Evolutionary conservation across 345 rosid species (phyloP).

Genomic region (Euphorbia lathyris): DNA sequence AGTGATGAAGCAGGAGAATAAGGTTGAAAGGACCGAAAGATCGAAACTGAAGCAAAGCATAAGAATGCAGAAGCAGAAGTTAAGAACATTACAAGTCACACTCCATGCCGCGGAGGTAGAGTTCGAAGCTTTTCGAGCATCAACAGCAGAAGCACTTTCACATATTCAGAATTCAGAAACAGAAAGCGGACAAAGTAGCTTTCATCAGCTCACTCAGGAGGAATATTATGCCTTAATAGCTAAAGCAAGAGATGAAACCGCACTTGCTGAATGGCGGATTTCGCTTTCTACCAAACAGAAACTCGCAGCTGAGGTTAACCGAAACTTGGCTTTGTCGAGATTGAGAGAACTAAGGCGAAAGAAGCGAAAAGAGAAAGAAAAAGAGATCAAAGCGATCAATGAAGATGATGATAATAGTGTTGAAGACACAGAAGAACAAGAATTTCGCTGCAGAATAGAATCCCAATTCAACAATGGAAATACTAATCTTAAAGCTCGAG

Average conservation of each 20-base stretch:
- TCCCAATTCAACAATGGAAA: conserved; percentile 8
- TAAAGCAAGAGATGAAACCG: conserved; percentile 43
- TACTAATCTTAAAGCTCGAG: conserved; percentile 33
- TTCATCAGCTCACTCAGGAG: conserved; percentile 31
- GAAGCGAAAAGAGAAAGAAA: background rate
- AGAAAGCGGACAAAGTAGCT: background rate
- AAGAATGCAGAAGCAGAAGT: conserved; percentile 44
- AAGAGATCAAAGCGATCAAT: background rate
- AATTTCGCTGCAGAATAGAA: conserved; percentile 3
- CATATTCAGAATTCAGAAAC: conserved; percentile 20
- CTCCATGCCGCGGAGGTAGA: conserved; percentile 40
- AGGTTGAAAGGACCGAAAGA: conserved; percentile 28
- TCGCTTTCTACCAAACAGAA: conserved; percentile 44
- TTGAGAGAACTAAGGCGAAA: conserved; percentile 22
- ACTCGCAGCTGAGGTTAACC: conserved; percentile 40
- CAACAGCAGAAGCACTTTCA: conserved; percentile 32
- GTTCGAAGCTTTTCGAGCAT: conserved; percentile 37
- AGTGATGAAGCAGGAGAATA: conserved; percentile 18
- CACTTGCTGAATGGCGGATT: conserved; percentile 45
- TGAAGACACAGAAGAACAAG: conserved; percentile 20
- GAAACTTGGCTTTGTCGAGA: conserved; percentile 27
- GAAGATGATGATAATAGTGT: conserved; percentile 6
- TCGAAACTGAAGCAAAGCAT: conserved; percentile 32
- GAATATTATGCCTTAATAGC: conserved; percentile 34
- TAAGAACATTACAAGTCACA: conserved; percentile 34